Evolutionary conservation across 441 rosid genomes (phyloP), one percentile per base, ranked within the genome.

Genomic region (Syzygium malaccense): DNA sequence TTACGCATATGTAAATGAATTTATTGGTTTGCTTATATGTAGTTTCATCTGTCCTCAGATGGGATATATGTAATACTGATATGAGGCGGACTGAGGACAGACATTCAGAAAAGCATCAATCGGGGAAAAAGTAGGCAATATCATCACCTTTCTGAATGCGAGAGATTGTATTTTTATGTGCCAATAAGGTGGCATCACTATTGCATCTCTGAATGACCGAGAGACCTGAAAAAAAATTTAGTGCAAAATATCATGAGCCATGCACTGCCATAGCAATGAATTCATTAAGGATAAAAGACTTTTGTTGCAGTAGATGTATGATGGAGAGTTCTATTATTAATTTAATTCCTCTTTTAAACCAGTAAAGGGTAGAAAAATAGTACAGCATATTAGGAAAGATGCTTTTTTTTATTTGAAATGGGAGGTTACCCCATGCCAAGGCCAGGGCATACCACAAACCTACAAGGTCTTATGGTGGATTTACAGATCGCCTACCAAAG

Each of bases 131-230:
- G 86, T 41, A 30, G 57, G 55, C 3, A 55, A 41, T 18, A 57
- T 75, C 55, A 87, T 87, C 86, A 93, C 95, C 95, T 93, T 92
- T 93, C 57, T 94, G 92, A 91, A 96, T 91, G 87, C 94, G 98
- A 71, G 92, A 88, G 94, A 92, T 94, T 83, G 99, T 96, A 20
- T 96, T 96, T 92, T 93, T 94, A 90, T 97, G 98, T 54, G 96
- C 97, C 86, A 97, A 89, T 49, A 96, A 91, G 33, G 87, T 91
- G 89, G 98, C 97, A 90, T 96, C 94, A 79, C 95, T 94, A 87
- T 95, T 97, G 94, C 93, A 94, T 86, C 95, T 95, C 93, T 95
- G 96, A 93, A 97, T 83, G 37, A 94, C 87, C 41, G 98, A 97
- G 92, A 97, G 98, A 91, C 99, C 99, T 96, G 94, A 89, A 92